phyloP scores from a whole-genome alignment of 768 basidiomycete genomes.

The Amanita phalloides region DNA sequence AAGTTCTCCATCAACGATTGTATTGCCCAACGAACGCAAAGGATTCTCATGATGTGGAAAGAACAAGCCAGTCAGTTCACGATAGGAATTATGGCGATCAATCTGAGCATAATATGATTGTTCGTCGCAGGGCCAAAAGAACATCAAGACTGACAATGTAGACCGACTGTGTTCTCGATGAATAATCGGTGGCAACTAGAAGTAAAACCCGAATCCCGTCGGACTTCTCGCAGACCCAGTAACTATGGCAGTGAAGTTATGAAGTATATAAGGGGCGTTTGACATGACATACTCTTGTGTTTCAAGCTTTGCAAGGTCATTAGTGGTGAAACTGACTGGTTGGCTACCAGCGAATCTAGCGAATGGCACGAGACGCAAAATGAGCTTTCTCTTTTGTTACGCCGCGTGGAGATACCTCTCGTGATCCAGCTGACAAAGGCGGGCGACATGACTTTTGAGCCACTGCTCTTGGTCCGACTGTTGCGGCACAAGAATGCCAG shows the following conservation, averaged over 20 bases:
- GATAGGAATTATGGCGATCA: conserved; percentile 88
- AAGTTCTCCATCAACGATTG: conserved; percentile 88
- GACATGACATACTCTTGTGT: conserved; percentile 59
- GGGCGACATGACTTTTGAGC: conserved; percentile 54
- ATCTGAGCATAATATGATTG: conserved; percentile 42
- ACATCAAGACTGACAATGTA: conserved; percentile 55
- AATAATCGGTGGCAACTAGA: conserved; percentile 53
- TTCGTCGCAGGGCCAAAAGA: not conserved
- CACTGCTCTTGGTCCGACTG: conserved; percentile 53
- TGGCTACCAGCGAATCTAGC: conserved; percentile 90
- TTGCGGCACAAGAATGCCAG: conserved; percentile 45
- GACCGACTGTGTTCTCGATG: conserved; percentile 42
- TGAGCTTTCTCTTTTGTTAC: not conserved
- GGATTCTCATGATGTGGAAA: conserved; percentile 85
- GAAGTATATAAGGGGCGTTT: conserved; percentile 1
- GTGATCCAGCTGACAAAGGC: conserved; percentile 52
- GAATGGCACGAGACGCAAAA: conserved; percentile 1
- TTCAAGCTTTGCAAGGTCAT: conserved; percentile 69
- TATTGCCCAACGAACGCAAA: conserved; percentile 57
- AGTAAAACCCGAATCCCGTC: conserved; percentile 91
- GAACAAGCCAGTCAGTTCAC: conserved; percentile 61
- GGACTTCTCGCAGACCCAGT: conserved; percentile 99
- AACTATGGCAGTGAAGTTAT: conserved; percentile 35
- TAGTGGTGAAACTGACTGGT: conserved; percentile 77
- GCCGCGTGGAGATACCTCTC: conserved; percentile 36